A percentile compares a stretch with the other conserved stretches of the same genome.
Evolutionary conservation across 1,284 basidiomycete genomes (phyloP).

Genomic region (Irpex sp.): DNA sequence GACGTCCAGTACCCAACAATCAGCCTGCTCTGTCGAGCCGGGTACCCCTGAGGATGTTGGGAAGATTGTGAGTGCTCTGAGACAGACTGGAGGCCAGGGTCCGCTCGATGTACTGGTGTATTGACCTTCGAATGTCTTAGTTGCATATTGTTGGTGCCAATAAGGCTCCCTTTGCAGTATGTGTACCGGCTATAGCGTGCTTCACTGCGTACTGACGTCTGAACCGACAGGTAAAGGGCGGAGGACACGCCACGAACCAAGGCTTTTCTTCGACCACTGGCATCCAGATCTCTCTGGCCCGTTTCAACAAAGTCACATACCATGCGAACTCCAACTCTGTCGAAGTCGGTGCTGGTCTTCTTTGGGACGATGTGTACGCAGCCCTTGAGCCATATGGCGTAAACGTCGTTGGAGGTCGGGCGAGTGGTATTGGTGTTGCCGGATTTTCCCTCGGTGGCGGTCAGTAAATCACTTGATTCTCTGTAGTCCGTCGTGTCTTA

Average conservation of each 20-base stretch:
- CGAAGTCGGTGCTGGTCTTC: conserved; percentile 43
- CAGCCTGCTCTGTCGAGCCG: conserved; percentile 20
- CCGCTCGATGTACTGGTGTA: background rate
- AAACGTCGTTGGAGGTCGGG: conserved; percentile 45
- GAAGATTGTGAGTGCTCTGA: conserved; percentile 18
- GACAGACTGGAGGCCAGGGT: no score
- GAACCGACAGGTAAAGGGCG: conserved; percentile 40
- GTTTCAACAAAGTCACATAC: conserved; percentile 39
- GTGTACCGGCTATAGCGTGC: conserved; percentile 7
- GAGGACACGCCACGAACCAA: conserved; percentile 43
- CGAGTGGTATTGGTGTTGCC: conserved; percentile 37
- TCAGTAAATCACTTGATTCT: conserved; percentile 1
- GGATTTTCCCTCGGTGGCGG: conserved; percentile 48
- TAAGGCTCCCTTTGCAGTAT: conserved; percentile 36
- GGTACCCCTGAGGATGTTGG: conserved; percentile 27
- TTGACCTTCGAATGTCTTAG: conserved; percentile 16
- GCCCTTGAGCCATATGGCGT: conserved; percentile 33
- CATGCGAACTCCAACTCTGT: conserved; percentile 29
- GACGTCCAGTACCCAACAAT: conserved; percentile 21
- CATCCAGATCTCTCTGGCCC: conserved; percentile 46
- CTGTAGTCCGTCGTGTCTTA: no score
- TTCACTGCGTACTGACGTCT: background rate
- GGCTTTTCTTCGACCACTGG: conserved; percentile 52
- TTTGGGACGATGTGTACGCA: conserved; percentile 48
- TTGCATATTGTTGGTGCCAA: conserved; percentile 40